These are phyloP conservation scores for Hypoxylon subgilvum DNA, from an alignment of 495 filamentous ascomycete species.

Conservation along the genomic window DNA sequence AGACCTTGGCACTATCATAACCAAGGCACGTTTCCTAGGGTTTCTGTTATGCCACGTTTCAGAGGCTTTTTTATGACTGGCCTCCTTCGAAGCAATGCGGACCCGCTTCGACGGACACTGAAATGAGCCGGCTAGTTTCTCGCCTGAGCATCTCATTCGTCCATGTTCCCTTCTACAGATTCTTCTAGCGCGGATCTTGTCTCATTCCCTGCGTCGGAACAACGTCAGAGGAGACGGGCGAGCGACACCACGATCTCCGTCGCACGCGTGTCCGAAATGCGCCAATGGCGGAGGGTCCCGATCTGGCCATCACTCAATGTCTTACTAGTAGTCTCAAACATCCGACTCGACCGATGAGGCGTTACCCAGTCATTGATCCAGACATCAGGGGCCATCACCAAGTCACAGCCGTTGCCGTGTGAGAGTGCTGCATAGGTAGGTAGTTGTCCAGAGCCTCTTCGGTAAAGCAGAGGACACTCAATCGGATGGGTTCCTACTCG, in stretches of 20 bases:
- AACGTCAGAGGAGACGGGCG: conserved; percentile 10
- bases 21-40: conserved; percentile 32
- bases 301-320: conserved; percentile 29
- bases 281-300: conserved; percentile 44
- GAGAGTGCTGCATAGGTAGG: conserved; percentile 25
- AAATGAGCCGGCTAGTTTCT: conserved; percentile 33
- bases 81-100: conserved; percentile 17
- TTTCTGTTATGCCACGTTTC: conserved; percentile 39
- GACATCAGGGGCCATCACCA: conserved; percentile 12
- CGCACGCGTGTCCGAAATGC: conserved; percentile 24
- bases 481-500: conserved; percentile 32
- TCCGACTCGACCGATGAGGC: conserved; percentile 33
- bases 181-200: conserved; percentile 35
- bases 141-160: conserved; percentile 18
- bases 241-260: conserved; percentile 22
- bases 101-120: conserved; percentile 12
- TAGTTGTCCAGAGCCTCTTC: conserved; percentile 15
- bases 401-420: conserved; percentile 33
- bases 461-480: conserved; percentile 19
- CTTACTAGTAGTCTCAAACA: conserved; percentile 26
- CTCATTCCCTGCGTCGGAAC: conserved; percentile 34
- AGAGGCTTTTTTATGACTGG: conserved; percentile 25
- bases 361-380: conserved; percentile 21
- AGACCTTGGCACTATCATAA: conserved; percentile 28
- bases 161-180: conserved; percentile 24